Evolutionary conservation across 1,139 yeast species (phyloP), one percentile per base, ranked within the genome.

Genomic region (Keqinozyma sinolaborantium): DNA sequence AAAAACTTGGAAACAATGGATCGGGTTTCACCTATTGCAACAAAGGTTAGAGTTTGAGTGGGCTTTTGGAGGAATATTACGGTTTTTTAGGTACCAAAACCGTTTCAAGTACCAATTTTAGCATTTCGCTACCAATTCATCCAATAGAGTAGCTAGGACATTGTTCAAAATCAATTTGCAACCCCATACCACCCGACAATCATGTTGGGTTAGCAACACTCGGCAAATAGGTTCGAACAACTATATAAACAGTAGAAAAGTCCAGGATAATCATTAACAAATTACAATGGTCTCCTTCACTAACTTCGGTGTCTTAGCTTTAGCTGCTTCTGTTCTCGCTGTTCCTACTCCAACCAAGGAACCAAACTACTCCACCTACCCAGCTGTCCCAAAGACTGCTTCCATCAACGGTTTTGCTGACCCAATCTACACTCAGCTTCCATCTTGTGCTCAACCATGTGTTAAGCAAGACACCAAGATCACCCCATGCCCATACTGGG

Each of bases 401-500:
- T 47, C 64, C 25, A 64, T 70, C 39, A 71, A 71, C 38, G 77
- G 77, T 1, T 70, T 71, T 42, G 77, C 77, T 20, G 77, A 71
- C 44, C 70, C 69, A 20, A 64, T 71, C 33, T 54, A 60, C 44
- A 57, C 47, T 30, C 33, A 47, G 7, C 49, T 69, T 19, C 77
- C 77, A 14, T 34, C 42, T 1, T 71, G 77, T 51, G 77, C 77
- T 30, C 46, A 58, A 39, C 42, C 46, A 2, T 70, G 77, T 53
- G 69, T 64, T 12, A 51, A 51, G 13, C 44, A 44, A 30, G 52
- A 55, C 31, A 57, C 65, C 13, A 50, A 51, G 4, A 50, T 52
- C 30, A 65, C 71, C 5, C 70, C 71, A 23, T 70, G 76, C 44
- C 76, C 76, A 25, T 66, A 66, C 53, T 68, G 73, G 74, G 75